Percentiles rank a stretch among this genome's conserved stretches.
Conservation (phyloP, 768 basidiomycete genomes). For the Dendrothele bispora region DNA sequence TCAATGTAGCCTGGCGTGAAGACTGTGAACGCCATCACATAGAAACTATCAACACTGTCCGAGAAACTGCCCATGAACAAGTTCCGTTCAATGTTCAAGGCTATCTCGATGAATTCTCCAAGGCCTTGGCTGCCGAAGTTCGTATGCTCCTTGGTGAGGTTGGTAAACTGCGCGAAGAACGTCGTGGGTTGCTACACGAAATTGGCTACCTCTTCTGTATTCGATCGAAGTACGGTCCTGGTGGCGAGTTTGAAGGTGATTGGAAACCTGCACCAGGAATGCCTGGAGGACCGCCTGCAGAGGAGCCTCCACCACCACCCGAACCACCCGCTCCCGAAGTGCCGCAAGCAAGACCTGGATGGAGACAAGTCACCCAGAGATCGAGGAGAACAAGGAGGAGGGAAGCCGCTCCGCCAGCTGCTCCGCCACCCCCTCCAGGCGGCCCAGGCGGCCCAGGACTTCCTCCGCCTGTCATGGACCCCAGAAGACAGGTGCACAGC, state of each 20-base stretch:
- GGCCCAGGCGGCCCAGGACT: conserved; percentile 20
- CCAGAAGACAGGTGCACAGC: conserved; percentile 45
- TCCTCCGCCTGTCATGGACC: too few relatives aligned
- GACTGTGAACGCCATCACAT: conserved; percentile 66
- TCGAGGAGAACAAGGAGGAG: conserved; percentile 46
- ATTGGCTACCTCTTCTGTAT: conserved; percentile 69
- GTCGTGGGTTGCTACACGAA: conserved; percentile 76
- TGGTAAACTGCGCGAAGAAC: conserved; percentile 78
- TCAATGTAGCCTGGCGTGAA: conserved; percentile 59
- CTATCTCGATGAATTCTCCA: conserved; percentile 87
- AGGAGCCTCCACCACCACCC: too few relatives aligned
- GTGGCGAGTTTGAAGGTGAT: conserved; percentile 83
- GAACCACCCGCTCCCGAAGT: conserved; percentile 46
- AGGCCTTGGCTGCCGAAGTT: conserved; percentile 79
- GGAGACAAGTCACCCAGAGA: conserved; percentile 53
- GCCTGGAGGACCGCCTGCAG: conserved; percentile 42
- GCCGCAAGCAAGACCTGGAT: conserved; percentile 52
- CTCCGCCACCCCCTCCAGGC: conserved; percentile 31
- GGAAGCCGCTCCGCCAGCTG: conserved; percentile 32
- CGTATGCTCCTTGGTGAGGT: conserved; percentile 83
- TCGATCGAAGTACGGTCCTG: conserved; percentile 79
- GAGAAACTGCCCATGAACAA: conserved; percentile 70
- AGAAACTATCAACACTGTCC: conserved; percentile 67
- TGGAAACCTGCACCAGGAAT: conserved; percentile 60
- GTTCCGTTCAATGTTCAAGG: conserved; percentile 84